Evolutionary conservation across 495 filamentous ascomycete genomes (phyloP).

Genomic region (Aspergillus mulundensis): DNA sequence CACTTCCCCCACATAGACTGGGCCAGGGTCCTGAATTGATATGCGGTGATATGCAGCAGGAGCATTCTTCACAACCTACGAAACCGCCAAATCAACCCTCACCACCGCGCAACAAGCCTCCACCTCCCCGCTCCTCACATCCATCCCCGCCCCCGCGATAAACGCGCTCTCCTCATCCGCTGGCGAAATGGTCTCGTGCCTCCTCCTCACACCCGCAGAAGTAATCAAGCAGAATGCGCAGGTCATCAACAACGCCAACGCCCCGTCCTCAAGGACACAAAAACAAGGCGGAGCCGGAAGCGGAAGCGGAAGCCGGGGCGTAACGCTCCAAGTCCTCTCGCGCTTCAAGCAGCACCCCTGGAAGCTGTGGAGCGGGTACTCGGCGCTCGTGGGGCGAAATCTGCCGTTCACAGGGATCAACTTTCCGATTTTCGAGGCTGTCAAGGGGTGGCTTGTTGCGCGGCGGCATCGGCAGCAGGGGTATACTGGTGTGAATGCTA

Average conservation of each 20-base stretch:
- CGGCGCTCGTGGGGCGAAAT: slow-evolving; percentile 72
- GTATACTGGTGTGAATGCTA: background rate
- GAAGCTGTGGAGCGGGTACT: slow-evolving; percentile 74
- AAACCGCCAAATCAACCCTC: slow-evolving; percentile 62
- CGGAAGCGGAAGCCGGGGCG: background rate
- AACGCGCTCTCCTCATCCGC: slow-evolving; percentile 67
- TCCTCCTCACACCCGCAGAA: slow-evolving; percentile 84
- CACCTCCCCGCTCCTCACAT: slow-evolving; percentile 45
- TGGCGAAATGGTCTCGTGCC: slow-evolving; percentile 77
- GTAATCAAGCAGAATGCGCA: slow-evolving; percentile 94
- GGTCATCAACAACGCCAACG: slow-evolving; percentile 39
- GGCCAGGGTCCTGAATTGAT: too few relatives aligned
- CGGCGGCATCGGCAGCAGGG: slow-evolving; percentile 14
- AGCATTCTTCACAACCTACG: slow-evolving; percentile 88
- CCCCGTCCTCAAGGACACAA: background rate
- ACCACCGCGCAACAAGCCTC: slow-evolving; percentile 37
- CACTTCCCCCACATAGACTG: too few relatives aligned
- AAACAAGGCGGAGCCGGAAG: background rate
- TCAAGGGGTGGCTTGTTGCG: slow-evolving; percentile 43
- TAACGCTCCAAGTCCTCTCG: slow-evolving; percentile 46
- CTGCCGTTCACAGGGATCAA: slow-evolving; percentile 83
- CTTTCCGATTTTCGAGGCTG: slow-evolving; percentile 78
- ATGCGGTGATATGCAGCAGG: slow-evolving; percentile 55
- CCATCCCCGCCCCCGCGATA: slow-evolving; percentile 43
- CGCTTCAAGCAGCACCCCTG: slow-evolving; percentile 54